Evolutionary conservation across 192 early-diverging fungal species (phyloP).

Genomic region (Rhizophagus clarus): DNA sequence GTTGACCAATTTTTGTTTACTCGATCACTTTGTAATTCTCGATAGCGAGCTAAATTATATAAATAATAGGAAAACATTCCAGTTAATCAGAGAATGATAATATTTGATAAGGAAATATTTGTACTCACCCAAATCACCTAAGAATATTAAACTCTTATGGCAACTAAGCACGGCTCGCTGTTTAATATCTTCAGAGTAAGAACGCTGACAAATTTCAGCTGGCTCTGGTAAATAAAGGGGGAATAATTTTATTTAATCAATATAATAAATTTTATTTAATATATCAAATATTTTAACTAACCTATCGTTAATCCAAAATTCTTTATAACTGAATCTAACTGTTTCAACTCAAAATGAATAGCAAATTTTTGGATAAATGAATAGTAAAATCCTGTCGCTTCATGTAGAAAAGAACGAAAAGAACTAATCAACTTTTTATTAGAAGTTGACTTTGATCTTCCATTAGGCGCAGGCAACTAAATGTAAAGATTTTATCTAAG

Average conservation of each 20-base stretch:
- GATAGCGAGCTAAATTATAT: conserved; percentile 61
- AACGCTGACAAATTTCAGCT: conserved; percentile 32
- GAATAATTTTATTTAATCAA: background rate
- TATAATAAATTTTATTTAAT: no score
- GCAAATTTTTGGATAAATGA: conserved; percentile 49
- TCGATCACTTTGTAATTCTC: conserved; percentile 57
- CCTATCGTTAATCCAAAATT: conserved; percentile 39
- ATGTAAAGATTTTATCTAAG: background rate
- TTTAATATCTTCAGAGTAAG: conserved; percentile 28
- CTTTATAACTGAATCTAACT: conserved; percentile 37
- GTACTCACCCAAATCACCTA: conserved; percentile 66
- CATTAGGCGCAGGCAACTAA: background rate
- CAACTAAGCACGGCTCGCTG: conserved; percentile 47
- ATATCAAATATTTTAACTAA: conserved; percentile 6
- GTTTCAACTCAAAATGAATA: conserved; percentile 44
- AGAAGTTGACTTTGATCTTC: background rate
- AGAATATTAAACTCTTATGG: conserved; percentile 60
- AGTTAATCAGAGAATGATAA: conserved; percentile 3
- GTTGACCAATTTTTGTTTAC: conserved; percentile 58
- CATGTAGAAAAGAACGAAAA: conserved; percentile 52
- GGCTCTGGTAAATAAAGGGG: conserved; percentile 21
- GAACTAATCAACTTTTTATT: conserved; percentile 41
- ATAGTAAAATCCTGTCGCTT: conserved; percentile 57
- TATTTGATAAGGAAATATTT: background rate
- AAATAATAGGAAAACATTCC: background rate